Percentiles rank a stretch among this genome's conserved stretches.
Evolutionary conservation across 352 stramenopile genomes (phyloP).

Genomic region (Pythium phragmiticola): DNA sequence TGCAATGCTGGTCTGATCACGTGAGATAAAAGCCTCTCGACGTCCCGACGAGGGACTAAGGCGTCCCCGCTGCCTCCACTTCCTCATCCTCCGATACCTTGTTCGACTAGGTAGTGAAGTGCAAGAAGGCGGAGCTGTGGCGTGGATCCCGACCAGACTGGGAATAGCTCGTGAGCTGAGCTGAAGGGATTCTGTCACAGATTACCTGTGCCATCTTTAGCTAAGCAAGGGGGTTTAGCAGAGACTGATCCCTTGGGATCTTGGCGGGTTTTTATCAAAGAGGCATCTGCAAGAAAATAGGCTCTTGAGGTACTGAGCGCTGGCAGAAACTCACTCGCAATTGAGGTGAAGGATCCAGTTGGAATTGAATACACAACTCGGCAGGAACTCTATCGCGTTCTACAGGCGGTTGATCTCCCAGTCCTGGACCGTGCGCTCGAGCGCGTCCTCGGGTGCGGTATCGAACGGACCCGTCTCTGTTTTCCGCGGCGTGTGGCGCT

Average conservation of each 20-base stretch:
- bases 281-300: neutral
- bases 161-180: neutral
- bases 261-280: neutral
- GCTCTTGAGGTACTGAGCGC: neutral
- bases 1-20: constrained; percentile 1
- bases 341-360: neutral
- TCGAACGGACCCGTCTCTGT: constrained; percentile 84
- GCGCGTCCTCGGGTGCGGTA: constrained; percentile 72
- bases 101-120: neutral
- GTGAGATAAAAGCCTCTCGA: too few relatives aligned
- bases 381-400: constrained; percentile 5
- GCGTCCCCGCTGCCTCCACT: neutral
- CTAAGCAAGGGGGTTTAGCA: neutral
- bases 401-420: constrained; percentile 75
- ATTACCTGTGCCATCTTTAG: neutral
- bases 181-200: neutral
- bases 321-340: neutral
- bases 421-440: constrained; percentile 77
- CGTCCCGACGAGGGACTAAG: neutral
- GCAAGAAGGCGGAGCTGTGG: neutral
- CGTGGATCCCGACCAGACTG: neutral
- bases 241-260: neutral
- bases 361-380: neutral
- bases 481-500: constrained; percentile 80
- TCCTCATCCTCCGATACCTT: neutral